phyloP scores from a whole-genome alignment of 1,284 basidiomycete genomes.

The Ustilago vetiveriae region DNA sequence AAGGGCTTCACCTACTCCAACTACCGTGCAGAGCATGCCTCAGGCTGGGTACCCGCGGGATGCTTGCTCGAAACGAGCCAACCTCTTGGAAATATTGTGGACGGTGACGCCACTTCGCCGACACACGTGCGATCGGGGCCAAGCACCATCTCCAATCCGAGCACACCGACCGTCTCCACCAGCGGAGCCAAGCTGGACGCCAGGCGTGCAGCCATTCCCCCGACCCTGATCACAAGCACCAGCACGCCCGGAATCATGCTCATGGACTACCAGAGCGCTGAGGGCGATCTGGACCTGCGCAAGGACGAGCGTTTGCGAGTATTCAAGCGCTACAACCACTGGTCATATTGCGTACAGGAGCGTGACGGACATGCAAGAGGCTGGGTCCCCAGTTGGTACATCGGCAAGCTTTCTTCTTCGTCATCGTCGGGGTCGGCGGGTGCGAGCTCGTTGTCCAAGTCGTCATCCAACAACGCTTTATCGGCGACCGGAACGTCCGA shows the following conservation, averaged over 20 bases:
- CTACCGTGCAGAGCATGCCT: conserved; percentile 49
- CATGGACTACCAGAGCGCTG: conserved; percentile 87
- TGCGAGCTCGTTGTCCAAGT: conserved; percentile 11
- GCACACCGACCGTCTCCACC: conserved; percentile 34
- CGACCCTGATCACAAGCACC: conserved; percentile 86
- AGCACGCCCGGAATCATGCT: conserved; percentile 92
- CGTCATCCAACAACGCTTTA: conserved; percentile 11
- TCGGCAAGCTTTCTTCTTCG: conserved; percentile 43
- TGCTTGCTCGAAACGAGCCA: conserved; percentile 86
- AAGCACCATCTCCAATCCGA: conserved; percentile 36
- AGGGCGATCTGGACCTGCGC: conserved; percentile 83
- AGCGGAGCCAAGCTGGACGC: conserved; percentile 17
- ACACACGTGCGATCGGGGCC: conserved; percentile 12
- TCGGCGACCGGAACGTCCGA: conserved; percentile 6
- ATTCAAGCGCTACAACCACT: conserved; percentile 95
- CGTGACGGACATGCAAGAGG: conserved; percentile 54
- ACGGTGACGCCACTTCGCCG: conserved; percentile 9
- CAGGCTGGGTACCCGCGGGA: conserved; percentile 71
- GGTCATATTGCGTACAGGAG: conserved; percentile 76
- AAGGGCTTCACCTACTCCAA: conserved; percentile 15
- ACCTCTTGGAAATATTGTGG: conserved; percentile 66
- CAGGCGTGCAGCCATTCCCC: conserved; percentile 75
- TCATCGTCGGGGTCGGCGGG: no score
- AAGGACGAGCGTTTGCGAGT: conserved; percentile 89
- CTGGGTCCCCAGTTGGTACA: conserved; percentile 66